A percentile compares a stretch with the other conserved stretches of the same genome.
Conservation (phyloP, 2,329 filamentous ascomycete genomes). For the Lasiodiplodia sp. region DNA sequence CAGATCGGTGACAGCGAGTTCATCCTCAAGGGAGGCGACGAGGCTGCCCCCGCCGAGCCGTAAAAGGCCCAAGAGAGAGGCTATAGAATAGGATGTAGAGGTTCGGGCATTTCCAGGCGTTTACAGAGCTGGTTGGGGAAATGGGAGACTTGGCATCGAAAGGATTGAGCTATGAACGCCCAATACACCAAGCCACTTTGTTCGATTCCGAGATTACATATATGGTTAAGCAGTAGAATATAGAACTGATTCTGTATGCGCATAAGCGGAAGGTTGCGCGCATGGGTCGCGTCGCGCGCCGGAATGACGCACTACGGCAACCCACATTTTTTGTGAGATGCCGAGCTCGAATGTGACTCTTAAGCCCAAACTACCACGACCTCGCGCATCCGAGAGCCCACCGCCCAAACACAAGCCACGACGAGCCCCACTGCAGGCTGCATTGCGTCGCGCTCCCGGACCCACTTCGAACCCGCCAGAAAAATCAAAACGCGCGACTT, state of each 20-base stretch:
- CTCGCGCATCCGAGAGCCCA: not conserved
- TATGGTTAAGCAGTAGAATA: not conserved
- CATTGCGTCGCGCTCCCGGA: not conserved
- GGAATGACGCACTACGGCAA: slow-evolving; percentile 28
- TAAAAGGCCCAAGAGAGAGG: not conserved
- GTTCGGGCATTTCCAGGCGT: slow-evolving; percentile 15
- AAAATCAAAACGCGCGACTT: slow-evolving; percentile 7
- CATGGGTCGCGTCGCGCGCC: slow-evolving; percentile 16
- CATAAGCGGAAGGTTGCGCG: not conserved
- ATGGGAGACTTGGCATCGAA: not conserved
- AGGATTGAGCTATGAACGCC: not conserved
- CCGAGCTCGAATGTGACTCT: slow-evolving; percentile 20
- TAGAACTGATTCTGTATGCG: not conserved
- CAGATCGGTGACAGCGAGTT: slow-evolving; percentile 85
- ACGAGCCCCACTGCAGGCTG: not conserved
- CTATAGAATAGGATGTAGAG: not conserved
- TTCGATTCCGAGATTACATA: not conserved
- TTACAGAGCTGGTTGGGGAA: not conserved
- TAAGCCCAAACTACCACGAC: not conserved
- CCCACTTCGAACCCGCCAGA: not conserved
- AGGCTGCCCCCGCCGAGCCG: slow-evolving; percentile 28
- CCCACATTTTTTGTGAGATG: slow-evolving; percentile 21
- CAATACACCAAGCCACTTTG: not conserved
- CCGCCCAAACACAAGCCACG: slow-evolving; percentile 1
- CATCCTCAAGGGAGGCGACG: slow-evolving; percentile 77